These are phyloP conservation scores for Trichoderma erinaceum DNA, from an alignment of 495 filamentous ascomycete genomes.

Conservation along the genomic window DNA sequence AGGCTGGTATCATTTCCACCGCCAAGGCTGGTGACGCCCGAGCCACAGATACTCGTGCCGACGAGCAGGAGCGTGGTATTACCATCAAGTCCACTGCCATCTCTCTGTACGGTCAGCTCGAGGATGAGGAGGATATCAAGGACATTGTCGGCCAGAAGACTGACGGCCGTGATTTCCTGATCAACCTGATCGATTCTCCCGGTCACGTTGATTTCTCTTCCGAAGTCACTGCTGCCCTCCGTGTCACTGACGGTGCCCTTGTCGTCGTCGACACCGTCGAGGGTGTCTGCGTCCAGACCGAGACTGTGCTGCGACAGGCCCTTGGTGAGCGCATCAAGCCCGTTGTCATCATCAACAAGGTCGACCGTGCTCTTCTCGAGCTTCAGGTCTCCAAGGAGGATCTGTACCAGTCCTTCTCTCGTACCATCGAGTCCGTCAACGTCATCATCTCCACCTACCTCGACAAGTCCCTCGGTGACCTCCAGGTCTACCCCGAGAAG, in stretches of 20 bases:
- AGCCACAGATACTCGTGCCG: conserved; percentile 93
- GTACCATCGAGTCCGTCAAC: conserved; percentile 99
- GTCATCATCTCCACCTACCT: conserved; percentile 98
- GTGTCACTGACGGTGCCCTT: conserved; percentile 98
- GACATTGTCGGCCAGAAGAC: conserved; percentile 81
- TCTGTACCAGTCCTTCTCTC: conserved; percentile 97
- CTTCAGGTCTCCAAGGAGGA: conserved; percentile 98
- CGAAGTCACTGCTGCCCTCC: conserved; percentile 97
- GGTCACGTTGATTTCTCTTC: conserved; percentile 99
- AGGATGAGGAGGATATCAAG: conserved; percentile 82
- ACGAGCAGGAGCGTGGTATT: conserved; percentile 99
- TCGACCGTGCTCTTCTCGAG: conserved; percentile 97
- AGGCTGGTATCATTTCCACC: conserved; percentile 98
- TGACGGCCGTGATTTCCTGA: conserved; percentile 91
- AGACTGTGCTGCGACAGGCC: conserved; percentile 98
- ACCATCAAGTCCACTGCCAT: conserved; percentile 99
- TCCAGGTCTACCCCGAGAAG: conserved; percentile 93
- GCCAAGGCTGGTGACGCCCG: conserved; percentile 93
- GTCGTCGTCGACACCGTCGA: conserved; percentile 99
- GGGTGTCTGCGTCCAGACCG: conserved; percentile 99
- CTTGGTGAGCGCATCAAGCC: conserved; percentile 99
- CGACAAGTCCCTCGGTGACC: conserved; percentile 94
- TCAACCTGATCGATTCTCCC: conserved; percentile 99
- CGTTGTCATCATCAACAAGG: conserved; percentile 99
- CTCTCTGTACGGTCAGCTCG: conserved; percentile 86